A percentile compares a stretch with the other conserved stretches of the same genome.
These are phyloP conservation scores for Mesotaenium endlicherianum DNA, from an alignment of 139 green algal species.

Conservation along the genomic window DNA sequence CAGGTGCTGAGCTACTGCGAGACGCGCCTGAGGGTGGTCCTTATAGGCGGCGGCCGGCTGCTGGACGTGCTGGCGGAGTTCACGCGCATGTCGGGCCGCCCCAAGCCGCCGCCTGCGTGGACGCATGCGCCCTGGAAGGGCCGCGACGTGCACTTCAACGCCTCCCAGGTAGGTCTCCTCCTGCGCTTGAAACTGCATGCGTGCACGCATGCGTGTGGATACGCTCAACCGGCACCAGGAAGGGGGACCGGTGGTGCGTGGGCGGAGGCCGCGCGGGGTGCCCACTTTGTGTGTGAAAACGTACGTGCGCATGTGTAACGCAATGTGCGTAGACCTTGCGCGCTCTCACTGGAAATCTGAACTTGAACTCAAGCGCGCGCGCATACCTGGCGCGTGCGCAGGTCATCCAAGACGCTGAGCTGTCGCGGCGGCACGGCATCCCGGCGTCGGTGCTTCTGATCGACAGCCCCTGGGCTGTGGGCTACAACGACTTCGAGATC, in stretches of 20 bases:
- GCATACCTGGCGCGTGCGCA: neutral
- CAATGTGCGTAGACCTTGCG: no score
- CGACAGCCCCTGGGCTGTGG: slow-evolving; percentile 31
- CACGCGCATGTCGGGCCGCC: slow-evolving; percentile 20
- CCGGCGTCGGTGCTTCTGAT: slow-evolving; percentile 45
- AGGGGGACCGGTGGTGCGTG: no score
- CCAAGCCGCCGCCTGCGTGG: slow-evolving; percentile 21
- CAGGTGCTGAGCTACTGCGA: slow-evolving; percentile 25
- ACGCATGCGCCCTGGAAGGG: slow-evolving; percentile 42
- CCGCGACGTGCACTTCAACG: slow-evolving; percentile 30
- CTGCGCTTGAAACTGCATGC: neutral
- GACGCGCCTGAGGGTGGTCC: slow-evolving; percentile 6
- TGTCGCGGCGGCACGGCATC: slow-evolving; percentile 1
- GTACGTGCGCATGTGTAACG: no score
- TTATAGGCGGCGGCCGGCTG: slow-evolving; percentile 19
- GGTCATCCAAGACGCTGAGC: slow-evolving; percentile 40
- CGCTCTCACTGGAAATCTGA: no score
- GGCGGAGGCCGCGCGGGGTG: no score
- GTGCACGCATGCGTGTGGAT: neutral
- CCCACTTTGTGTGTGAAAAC: no score
- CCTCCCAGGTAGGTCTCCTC: slow-evolving; percentile 31
- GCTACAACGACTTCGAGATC: slow-evolving; percentile 45
- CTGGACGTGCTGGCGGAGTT: slow-evolving; percentile 32
- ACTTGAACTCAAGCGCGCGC: no score
- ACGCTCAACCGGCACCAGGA: no score